Base-by-base conservation (phyloP, 768 basidiomycete species). In the Rhodotorula kratochvilovae region DNA sequence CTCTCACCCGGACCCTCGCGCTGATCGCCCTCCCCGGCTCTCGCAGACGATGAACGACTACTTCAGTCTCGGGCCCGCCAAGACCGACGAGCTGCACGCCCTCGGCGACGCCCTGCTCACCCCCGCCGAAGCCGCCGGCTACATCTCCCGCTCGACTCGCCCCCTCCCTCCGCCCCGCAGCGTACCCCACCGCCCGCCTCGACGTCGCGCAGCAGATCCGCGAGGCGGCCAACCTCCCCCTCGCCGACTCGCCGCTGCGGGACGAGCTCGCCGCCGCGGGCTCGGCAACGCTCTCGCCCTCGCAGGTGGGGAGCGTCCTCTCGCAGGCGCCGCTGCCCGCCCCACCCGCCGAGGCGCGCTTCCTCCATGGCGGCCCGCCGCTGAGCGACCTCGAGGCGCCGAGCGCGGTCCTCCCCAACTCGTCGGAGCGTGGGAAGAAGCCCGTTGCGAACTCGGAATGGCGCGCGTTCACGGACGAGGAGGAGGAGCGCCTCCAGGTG, bases 391-490 rank as follows among this genome's bases (percentile, higher is more conserved):
- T 73, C 56, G 67, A 66, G 43, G 72, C 72, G 31, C 68, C 72
- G 5, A 70, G 68, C 5, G 62, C 55, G 10, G 42, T 25, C 6
- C 21, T 70, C 21, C 62, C 72, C 21, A 12, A n/a, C 39, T 33
- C 36, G n/a, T 33, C 36, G n/a, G 58, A 54, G 7, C 46, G 48
- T 19, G 36, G 27, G 15, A 43, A 63, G 12, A 63, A 60, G 46
- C 68, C 68, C 25, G 51, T 65, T 13, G 68, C 72, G 3, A 62
- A 59, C 17, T 43, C 53, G 29, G 62, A 66, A 17, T 73, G 72
- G 72, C 43, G 72, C 17, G 72, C 72, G 0, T 73, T 73, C 62
- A 70, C 72, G 23, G 72, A 73, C 48, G 72, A 73, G 16, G 72
- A 73, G 55, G 72, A 73, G 46, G 29, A n/a, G 10, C 36, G 64